Base-by-base conservation (phyloP, 139 green algal species). In the Volvox africanus region DNA sequence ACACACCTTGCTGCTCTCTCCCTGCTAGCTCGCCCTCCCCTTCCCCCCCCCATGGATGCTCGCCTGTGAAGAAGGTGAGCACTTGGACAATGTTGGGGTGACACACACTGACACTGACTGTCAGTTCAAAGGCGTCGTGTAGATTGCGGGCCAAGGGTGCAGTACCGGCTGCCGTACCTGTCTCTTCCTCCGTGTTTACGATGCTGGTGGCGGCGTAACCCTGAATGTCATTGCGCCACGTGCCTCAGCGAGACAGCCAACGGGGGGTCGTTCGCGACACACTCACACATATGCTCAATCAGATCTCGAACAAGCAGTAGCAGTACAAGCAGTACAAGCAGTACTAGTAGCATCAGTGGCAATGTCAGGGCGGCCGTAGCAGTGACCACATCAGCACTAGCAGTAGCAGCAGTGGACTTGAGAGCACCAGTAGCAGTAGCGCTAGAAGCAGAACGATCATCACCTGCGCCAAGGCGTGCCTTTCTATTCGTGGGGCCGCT, bases 11-110 rank as follows among this genome's bases (percentile, higher is more conserved):
- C 44, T 9, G 44, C 44, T 9, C 44, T 55, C 44, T 55, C 44
- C n/a, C 9, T 55, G 44, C 44, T 14, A 55, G 44, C 14, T 75
- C 67, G 24, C 67, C 67, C 67, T 28, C 67, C 22, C 67, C 67
- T 75, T 18, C 26, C 28, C 33, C 21, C 36, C 78, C 78, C 11
- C 37, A 1, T 68, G 13, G 24, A 35, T 1, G 0, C 83, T 19
- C 86, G 76, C 75, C 86, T 26, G 86, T 90, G 86, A 90, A 90
- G 86, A 90, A 90, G 35, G 86, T 90, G 73, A 90, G 86, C 55
- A 90, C 75, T 30, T 84, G 73, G 28, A 90, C 86, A 30, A 90
- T 90, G 86, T 90, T 30, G 11, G 86, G 86, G 68, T 89, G 85
- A 2, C 35, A 50, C 73, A 90, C 86, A 24, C 19, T 50, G 30